These are phyloP conservation scores for Pseudogymnoascus sp. DNA, from an alignment of 2,329 filamentous ascomycete species.

Conservation along the genomic window DNA sequence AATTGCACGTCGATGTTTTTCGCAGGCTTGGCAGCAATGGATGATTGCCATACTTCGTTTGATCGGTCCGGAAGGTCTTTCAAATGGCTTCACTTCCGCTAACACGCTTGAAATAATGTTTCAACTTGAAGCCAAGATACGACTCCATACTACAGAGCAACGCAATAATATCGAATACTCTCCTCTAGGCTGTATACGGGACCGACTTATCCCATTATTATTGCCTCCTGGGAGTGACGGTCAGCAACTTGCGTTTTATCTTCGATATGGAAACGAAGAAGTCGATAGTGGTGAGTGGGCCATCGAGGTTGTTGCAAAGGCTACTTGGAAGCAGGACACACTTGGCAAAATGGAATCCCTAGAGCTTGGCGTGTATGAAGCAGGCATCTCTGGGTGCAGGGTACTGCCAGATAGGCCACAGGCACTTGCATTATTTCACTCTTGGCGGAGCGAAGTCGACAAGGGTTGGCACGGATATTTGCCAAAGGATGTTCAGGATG, in stretches of 20 bases:
- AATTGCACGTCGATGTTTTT: slow-evolving; percentile 18
- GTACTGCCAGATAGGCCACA: not conserved
- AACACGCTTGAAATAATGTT: slow-evolving; percentile 17
- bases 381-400: not conserved
- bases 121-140: slow-evolving; percentile 11
- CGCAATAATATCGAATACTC: not conserved
- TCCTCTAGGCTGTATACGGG: slow-evolving; percentile 12
- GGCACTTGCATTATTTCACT: slow-evolving; percentile 14
- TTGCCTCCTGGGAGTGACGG: slow-evolving; percentile 14
- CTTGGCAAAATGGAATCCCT: slow-evolving; percentile 12
- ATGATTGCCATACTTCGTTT: slow-evolving; percentile 14
- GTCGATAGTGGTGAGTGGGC: slow-evolving; percentile 12
- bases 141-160: not conserved
- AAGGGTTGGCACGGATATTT: slow-evolving; percentile 19
- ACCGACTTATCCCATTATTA: slow-evolving; percentile 16
- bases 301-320: slow-evolving; percentile 16
- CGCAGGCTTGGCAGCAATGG: slow-evolving; percentile 14
- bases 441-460: slow-evolving; percentile 17
- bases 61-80: slow-evolving; percentile 17
- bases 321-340: slow-evolving; percentile 14
- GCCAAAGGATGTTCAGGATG: slow-evolving; percentile 12
- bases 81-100: slow-evolving; percentile 14
- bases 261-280: slow-evolving; percentile 13
- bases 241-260: slow-evolving; percentile 12
- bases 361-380: slow-evolving; percentile 14